phyloP scores from a whole-genome alignment of 2,329 filamentous ascomycete species.

The Colletotrichum sp. region DNA sequence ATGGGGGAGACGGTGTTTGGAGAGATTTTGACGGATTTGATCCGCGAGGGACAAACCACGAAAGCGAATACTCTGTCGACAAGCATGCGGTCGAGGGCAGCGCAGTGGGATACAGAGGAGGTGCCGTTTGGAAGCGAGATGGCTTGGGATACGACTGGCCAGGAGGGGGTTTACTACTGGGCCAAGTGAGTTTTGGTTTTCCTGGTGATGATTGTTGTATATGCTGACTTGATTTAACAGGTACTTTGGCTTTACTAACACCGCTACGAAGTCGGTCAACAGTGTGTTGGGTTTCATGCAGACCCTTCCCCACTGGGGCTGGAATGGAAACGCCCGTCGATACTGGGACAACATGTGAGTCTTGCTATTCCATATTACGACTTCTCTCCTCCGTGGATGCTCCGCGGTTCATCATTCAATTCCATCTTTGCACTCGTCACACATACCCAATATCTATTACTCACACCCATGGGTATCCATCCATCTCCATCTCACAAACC shows the following conservation, averaged over 20 bases:
- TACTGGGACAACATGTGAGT: slow-evolving; percentile 65
- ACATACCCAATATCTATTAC: not conserved
- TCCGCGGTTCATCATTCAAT: not conserved
- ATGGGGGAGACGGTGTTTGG: slow-evolving; percentile 67
- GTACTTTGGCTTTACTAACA: slow-evolving; percentile 53
- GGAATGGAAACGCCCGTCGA: slow-evolving; percentile 63
- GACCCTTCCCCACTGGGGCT: slow-evolving; percentile 64
- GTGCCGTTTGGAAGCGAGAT: slow-evolving; percentile 66
- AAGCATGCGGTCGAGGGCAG: slow-evolving; percentile 53
- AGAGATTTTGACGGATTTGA: slow-evolving; percentile 54
- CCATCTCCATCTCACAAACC: not conserved
- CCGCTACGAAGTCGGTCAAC: slow-evolving; percentile 53
- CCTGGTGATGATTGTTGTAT: not conserved
- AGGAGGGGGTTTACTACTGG: slow-evolving; percentile 67
- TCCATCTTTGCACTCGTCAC: not conserved
- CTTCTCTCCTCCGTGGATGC: not conserved
- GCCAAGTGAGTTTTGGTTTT: slow-evolving; percentile 38
- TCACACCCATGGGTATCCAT: not conserved
- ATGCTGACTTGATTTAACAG: slow-evolving; percentile 21
- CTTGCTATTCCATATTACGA: not conserved
- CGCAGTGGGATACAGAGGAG: slow-evolving; percentile 51
- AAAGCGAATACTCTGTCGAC: slow-evolving; percentile 45
- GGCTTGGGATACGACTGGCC: slow-evolving; percentile 67
- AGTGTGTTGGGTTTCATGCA: slow-evolving; percentile 63
- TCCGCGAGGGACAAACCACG: slow-evolving; percentile 45